phyloP scores from a whole-genome alignment of 2,329 filamentous ascomycete species.

The Cadophora sp. region DNA sequence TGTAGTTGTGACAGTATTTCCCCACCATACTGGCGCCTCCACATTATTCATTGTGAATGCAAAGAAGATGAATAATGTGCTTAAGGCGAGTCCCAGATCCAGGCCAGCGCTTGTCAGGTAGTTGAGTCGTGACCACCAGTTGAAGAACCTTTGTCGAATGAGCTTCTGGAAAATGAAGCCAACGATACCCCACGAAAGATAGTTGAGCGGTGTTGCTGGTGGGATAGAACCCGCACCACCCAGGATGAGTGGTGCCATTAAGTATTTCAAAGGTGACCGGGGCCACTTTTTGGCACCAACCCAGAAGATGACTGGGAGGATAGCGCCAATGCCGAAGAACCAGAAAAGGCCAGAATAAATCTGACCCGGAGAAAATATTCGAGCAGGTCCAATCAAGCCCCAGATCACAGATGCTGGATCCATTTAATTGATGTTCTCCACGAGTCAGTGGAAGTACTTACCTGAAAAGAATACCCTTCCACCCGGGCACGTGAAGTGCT shows the following conservation, averaged over 20 bases:
- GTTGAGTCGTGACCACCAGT: constrained; percentile 82
- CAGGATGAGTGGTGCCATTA: constrained; percentile 37
- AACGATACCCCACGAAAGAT: constrained; percentile 71
- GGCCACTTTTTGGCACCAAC: constrained; percentile 61
- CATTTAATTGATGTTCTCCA: neutral
- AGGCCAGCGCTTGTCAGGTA: constrained; percentile 76
- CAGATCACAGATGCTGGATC: constrained; percentile 67
- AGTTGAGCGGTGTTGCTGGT: constrained; percentile 74
- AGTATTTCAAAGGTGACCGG: constrained; percentile 60
- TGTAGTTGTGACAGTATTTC: constrained; percentile 47
- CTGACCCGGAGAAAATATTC: constrained; percentile 70
- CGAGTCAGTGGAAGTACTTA: neutral
- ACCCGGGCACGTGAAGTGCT: neutral
- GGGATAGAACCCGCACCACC: constrained; percentile 50
- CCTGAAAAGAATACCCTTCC: neutral
- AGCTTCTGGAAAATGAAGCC: constrained; percentile 73
- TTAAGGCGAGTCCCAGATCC: constrained; percentile 72
- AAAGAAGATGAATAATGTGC: constrained; percentile 70
- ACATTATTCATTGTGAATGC: constrained; percentile 66
- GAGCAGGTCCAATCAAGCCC: constrained; percentile 74
- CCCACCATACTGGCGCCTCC: constrained; percentile 65
- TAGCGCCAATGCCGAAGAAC: constrained; percentile 73
- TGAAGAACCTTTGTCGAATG: constrained; percentile 68
- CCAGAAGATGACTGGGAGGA: constrained; percentile 67
- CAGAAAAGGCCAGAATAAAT: constrained; percentile 71